Evolutionary conservation across 139 green algal genomes (phyloP), one percentile per base, ranked within the genome.

Genomic region (Yamagishiella unicocca): DNA sequence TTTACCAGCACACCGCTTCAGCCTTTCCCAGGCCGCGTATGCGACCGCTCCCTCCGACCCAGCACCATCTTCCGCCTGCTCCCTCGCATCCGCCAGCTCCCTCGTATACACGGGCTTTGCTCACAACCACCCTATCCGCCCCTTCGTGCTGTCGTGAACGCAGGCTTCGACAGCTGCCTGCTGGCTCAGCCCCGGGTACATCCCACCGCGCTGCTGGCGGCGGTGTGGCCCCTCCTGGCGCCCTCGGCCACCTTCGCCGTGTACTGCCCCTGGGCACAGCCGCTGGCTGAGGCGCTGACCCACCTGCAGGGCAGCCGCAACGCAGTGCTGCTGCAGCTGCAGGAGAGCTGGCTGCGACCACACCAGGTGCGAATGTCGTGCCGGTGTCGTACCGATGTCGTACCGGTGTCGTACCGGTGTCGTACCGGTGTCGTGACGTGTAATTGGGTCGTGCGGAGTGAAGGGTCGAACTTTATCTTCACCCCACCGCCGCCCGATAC

Each of bases 331-430:
- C 80, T 95, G 90, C 92, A 94, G 87, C 76, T 96, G 74, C 88
- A 94, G 24, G 96, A 98, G 91, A 91, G 84, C 78, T 98, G 93
- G 93, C 93, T 92, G 87, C 77, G 96, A 67, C 93, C 97, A 54
- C 89, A 96, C 72, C 95, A 97, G 91, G 94, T 95, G 45, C n/a
- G 82, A 50, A 38, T 22, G 35, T 8, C 33, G 31, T 33, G 46
- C 24, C 24, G 45, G 75, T 40, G 75, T n/a, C 21, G 45, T 10
- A 46, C n/a, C 6, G 22, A 6, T 27, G 17, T 9, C 12, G 17
- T 37, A 64, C n/a, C 14, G 8, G 8, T 68, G 8, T 61, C 53
- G 14, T 61, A 27, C 53, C 53, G 53, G n/a, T n/a, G n/a, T n/a
- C n/a, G n/a, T n/a, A n/a, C n/a, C n/a, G n/a, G n/a, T n/a, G n/a